Base-by-base conservation (phyloP, 2,329 filamentous ascomycete species). In the Lithohypha guttulata region DNA sequence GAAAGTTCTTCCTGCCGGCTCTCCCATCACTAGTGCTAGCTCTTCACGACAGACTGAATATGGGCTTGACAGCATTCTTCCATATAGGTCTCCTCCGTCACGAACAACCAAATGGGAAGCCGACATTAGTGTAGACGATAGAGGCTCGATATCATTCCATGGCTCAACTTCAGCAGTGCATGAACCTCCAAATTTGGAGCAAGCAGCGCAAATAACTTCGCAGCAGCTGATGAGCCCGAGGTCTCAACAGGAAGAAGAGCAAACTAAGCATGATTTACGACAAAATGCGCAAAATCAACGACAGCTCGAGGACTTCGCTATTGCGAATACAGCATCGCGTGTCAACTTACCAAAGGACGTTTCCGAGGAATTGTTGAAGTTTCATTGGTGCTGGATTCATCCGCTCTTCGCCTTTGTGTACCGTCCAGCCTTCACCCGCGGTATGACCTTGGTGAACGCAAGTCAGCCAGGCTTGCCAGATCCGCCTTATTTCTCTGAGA, bases 361-460 rank as follows among this genome's bases (percentile, higher is more conserved):
- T 6, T 49, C 50, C 3, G 42, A 43, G 6, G 49, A 48, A 35
- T 41, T 55, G n/a, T 32, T 56, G 9, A 49, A 53, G 26, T 46
- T 53, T 28, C 49, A 56, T 31, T 56, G 53, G 51, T 51, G 51
- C 31, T 56, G 53, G 53, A 39, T 52, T 23, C 52, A 54, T 34
- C 53, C 53, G 4, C 44, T 51, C 6, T 56, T 56, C 36, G 37
- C 53, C 17, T 53, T 55, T 36, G 51, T 55, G 7, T 54, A 56
- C 32, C 44, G 53, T 14, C 53, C 53, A 5, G 53, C 53, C 3
- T 56, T 56, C 38, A 53, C 47, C 14, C 36, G 51, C 27, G 47
- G 51, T 18, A 50, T 49, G 43, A 43, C 44, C 26, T 42, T 47
- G 39, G 40, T 48, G 15, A 41, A 48, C 31, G 13, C 44, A 19